Conservation (phyloP, 2,329 filamentous ascomycete species). For the Sporothrix phasma region DNA sequence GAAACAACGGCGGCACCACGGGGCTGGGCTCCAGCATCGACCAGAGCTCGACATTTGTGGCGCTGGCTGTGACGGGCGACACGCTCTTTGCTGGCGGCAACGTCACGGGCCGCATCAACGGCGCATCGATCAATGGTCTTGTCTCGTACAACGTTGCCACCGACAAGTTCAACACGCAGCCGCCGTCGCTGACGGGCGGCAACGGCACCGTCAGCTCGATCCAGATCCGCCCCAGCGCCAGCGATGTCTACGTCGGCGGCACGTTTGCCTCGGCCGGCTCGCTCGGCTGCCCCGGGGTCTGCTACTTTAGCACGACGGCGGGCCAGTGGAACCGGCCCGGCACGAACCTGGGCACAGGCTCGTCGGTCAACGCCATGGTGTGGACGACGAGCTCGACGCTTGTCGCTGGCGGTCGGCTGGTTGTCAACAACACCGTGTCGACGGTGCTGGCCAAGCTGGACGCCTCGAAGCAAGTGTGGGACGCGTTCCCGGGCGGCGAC, state of each 20-base stretch:
- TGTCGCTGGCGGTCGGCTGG: slow-evolving; percentile 68
- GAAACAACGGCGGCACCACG: slow-evolving; percentile 52
- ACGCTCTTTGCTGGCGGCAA: slow-evolving; percentile 74
- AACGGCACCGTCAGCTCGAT: slow-evolving; percentile 69
- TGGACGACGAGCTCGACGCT: slow-evolving; percentile 68
- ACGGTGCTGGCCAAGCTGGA: slow-evolving; percentile 67
- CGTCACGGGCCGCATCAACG: slow-evolving; percentile 60
- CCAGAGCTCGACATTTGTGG: slow-evolving; percentile 61
- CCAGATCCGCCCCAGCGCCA: slow-evolving; percentile 56
- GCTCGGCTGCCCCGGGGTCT: slow-evolving; percentile 72
- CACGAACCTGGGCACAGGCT: slow-evolving; percentile 56
- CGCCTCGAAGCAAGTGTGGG: slow-evolving; percentile 56
- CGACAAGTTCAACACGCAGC: slow-evolving; percentile 58
- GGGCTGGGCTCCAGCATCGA: slow-evolving; percentile 61
- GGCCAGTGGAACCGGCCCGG: slow-evolving; percentile 76
- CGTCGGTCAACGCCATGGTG: slow-evolving; percentile 58
- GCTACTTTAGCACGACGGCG: slow-evolving; percentile 60
- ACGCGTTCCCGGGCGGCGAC: slow-evolving; percentile 48
- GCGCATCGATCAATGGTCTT: slow-evolving; percentile 57
- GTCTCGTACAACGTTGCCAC: slow-evolving; percentile 66
- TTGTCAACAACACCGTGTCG: slow-evolving; percentile 48
- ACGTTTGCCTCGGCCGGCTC: slow-evolving; percentile 75
- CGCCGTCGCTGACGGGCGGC: slow-evolving; percentile 61
- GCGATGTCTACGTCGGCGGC: slow-evolving; percentile 77
- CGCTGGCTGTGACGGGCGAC: slow-evolving; percentile 57